A percentile compares a stretch with the other conserved stretches of the same genome.
Evolutionary conservation across 2,329 filamentous ascomycete genomes (phyloP).

Genomic region (Claviceps monticola): DNA sequence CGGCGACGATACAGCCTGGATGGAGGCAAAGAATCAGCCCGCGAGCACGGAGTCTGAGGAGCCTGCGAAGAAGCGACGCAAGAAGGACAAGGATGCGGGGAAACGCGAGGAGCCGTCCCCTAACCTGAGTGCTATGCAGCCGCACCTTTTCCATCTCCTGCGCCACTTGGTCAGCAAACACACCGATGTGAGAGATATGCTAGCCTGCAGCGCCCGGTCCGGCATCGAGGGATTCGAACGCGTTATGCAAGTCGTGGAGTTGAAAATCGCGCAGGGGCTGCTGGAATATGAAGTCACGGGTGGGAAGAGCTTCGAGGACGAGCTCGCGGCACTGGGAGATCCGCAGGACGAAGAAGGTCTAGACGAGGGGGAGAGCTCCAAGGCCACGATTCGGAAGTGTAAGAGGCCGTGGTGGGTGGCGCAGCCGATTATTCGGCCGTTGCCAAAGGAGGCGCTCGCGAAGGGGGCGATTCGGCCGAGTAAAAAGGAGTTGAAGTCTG

Average conservation of each 20-base stretch:
- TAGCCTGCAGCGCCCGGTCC: conserved; percentile 54
- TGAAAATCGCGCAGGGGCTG: conserved; percentile 57
- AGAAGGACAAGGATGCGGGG: conserved; percentile 20
- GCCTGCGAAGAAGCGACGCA: conserved; percentile 39
- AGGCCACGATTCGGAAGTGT: conserved; percentile 56
- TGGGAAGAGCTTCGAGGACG: conserved; percentile 34
- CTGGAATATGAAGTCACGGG: conserved; percentile 47
- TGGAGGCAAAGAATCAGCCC: conserved; percentile 18
- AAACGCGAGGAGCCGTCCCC: conserved; percentile 28
- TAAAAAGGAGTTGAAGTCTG: conserved; percentile 44
- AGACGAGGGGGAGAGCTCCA: conserved; percentile 43
- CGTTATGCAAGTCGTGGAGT: conserved; percentile 62
- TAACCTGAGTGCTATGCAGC: conserved; percentile 72
- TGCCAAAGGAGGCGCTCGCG: conserved; percentile 76
- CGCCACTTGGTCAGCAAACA: conserved; percentile 68
- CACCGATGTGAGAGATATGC: conserved; percentile 71
- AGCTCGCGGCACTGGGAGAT: conserved; percentile 12
- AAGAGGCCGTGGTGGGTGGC: conserved; percentile 80
- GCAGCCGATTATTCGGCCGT: conserved; percentile 72
- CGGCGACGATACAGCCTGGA: conserved; percentile 36
- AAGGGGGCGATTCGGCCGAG: conserved; percentile 64
- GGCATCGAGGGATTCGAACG: conserved; percentile 67
- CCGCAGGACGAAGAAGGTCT: conserved; percentile 17
- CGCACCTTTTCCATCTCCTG: conserved; percentile 85
- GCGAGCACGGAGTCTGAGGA: conserved; percentile 25